phyloP scores from a whole-genome alignment of 139 green algal species.

The Diplosphaera chodatii region DNA sequence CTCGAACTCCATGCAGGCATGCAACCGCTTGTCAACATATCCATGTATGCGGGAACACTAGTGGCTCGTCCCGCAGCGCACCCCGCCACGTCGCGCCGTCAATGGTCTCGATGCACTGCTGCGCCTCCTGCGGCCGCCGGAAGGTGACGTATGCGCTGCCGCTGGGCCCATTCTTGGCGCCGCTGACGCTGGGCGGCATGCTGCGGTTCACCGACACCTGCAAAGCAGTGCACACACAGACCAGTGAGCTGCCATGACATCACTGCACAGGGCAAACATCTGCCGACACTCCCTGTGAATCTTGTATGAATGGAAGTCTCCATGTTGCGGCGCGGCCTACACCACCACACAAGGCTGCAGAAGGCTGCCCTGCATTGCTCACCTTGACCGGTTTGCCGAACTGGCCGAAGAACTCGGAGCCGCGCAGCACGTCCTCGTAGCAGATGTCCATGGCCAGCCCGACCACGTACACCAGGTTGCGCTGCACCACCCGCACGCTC shows the following conservation, averaged over 20 bases:
- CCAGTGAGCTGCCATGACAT: too few relatives aligned
- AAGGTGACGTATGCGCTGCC: conserved; percentile 87
- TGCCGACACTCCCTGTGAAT: too few relatives aligned
- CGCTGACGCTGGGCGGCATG: conserved; percentile 4
- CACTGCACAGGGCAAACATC: too few relatives aligned
- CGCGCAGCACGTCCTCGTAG: conserved; percentile 61
- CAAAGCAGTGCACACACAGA: too few relatives aligned
- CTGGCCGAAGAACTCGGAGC: conserved; percentile 70
- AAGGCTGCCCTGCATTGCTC: too few relatives aligned
- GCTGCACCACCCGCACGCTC: conserved; percentile 86
- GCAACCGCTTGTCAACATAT: too few relatives aligned
- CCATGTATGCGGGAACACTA: too few relatives aligned
- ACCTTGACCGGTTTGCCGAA: conserved; percentile 75
- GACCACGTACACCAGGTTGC: conserved; percentile 88
- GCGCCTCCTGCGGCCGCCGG: conserved; percentile 58
- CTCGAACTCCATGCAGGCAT: too few relatives aligned
- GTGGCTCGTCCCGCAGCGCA: conserved; percentile 14
- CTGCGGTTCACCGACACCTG: conserved; percentile 73
- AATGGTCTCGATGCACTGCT: conserved; percentile 74
- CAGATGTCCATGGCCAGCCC: conserved; percentile 77
- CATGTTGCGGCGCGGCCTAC: too few relatives aligned
- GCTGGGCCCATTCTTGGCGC: conserved; percentile 45
- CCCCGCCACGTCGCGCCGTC: conserved; percentile 65
- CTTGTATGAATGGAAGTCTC: too few relatives aligned
- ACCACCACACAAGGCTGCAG: too few relatives aligned